A percentile compares a stretch with the other conserved stretches of the same genome.
Evolutionary conservation across 768 basidiomycete species (phyloP).

Genomic region (Pisolithus orientalis): DNA sequence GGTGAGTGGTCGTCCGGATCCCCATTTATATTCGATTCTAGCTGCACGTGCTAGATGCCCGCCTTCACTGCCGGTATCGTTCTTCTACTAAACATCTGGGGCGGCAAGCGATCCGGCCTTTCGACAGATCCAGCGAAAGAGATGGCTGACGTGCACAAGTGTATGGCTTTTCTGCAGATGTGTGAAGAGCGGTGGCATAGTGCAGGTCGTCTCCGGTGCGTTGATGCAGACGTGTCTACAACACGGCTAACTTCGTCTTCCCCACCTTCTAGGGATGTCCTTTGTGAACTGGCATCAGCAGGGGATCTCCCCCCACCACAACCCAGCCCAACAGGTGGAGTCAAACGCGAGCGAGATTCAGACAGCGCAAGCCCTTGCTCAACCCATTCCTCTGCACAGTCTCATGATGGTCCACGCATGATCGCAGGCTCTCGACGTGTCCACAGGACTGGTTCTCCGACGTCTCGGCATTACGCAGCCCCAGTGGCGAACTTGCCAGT

Average conservation of each 20-base stretch:
- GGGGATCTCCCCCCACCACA: conserved; percentile 66
- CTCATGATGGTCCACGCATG: conserved; percentile 17
- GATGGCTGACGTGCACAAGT: conserved; percentile 46
- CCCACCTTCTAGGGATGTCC: conserved; percentile 48
- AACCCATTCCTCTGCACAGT: conserved; percentile 1
- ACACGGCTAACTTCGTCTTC: neutral
- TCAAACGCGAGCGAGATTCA: conserved; percentile 60
- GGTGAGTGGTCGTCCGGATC: conserved; percentile 12
- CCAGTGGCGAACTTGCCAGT: conserved; percentile 37
- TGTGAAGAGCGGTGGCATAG: conserved; percentile 40
- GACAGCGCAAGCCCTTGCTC: conserved; percentile 29
- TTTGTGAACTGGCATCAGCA: conserved; percentile 66
- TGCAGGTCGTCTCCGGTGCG: conserved; percentile 44
- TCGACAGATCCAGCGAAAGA: conserved; percentile 37
- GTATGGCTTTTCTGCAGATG: conserved; percentile 35
- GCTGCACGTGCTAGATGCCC: conserved; percentile 23
- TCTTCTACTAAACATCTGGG: conserved; percentile 53
- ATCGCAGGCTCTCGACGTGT: conserved; percentile 33
- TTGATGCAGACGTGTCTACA: neutral
- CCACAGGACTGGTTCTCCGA: conserved; percentile 16
- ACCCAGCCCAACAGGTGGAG: conserved; percentile 40
- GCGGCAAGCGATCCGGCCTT: conserved; percentile 37
- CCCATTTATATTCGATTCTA: neutral
- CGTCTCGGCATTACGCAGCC: conserved; percentile 7
- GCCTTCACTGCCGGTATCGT: conserved; percentile 47